These are phyloP conservation scores for Fusarium solani-melongenae DNA, from an alignment of 2,329 filamentous ascomycete species.

Conservation along the genomic window DNA sequence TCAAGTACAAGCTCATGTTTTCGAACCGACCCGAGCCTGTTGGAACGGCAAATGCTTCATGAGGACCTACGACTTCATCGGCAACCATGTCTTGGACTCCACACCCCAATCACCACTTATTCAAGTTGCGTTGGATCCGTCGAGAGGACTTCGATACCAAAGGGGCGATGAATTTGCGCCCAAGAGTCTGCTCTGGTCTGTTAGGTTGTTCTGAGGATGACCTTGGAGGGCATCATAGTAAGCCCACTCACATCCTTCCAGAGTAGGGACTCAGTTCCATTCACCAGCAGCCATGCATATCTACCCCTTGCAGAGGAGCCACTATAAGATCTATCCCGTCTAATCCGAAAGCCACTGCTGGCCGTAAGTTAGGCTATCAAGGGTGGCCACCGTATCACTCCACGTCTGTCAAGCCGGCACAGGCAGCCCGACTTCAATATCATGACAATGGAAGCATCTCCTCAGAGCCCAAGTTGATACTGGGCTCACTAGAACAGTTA, in stretches of 20 bases:
- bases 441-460: neutral
- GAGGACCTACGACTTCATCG: conserved; percentile 2
- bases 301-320: neutral
- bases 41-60: conserved; percentile 56
- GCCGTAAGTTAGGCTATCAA: neutral
- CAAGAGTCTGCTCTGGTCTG: neutral
- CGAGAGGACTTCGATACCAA: neutral
- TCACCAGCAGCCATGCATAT: neutral
- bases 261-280: neutral
- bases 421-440: neutral
- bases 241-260: neutral
- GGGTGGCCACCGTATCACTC: neutral
- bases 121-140: too few relatives aligned
- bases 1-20: conserved; percentile 90
- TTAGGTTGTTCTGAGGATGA: neutral
- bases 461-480: neutral
- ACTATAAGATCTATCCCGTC: neutral
- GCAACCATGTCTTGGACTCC: neutral
- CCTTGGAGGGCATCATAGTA: neutral
- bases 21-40: conserved; percentile 87
- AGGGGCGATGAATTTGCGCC: neutral
- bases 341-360: neutral
- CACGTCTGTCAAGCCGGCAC: neutral
- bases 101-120: too few relatives aligned
- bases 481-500: neutral